phyloP scores from a whole-genome alignment of 139 green algal species.

The Picochlorum sp. region DNA sequence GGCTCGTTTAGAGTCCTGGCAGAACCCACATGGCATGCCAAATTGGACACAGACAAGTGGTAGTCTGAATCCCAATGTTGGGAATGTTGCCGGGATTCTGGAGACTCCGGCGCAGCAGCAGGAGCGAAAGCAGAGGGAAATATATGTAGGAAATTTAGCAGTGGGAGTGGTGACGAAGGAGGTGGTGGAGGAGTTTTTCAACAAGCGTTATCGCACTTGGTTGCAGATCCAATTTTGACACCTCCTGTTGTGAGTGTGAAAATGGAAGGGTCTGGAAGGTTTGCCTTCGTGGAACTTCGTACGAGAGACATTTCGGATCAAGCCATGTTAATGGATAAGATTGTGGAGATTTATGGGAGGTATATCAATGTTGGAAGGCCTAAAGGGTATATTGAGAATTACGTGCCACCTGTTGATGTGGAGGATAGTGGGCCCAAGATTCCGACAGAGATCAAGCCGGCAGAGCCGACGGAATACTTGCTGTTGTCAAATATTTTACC shows the following conservation, averaged over 20 bases:
- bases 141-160: conserved; percentile 84
- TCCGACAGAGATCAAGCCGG: not conserved
- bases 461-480: not conserved
- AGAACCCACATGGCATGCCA: too few species aligned
- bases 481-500: conserved; percentile 40
- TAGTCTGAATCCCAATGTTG: too few species aligned
- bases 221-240: conserved; percentile 52
- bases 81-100: too few species aligned
- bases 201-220: conserved; percentile 44
- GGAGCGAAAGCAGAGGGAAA: conserved; percentile 54
- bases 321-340: conserved; percentile 77
- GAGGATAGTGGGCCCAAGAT: not conserved
- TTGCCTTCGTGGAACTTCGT: conserved; percentile 83
- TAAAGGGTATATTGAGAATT: conserved; percentile 73
- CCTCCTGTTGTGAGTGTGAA: conserved; percentile 57
- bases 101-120: conserved; percentile 33
- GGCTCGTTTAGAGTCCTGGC: too few species aligned
- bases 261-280: conserved; percentile 54
- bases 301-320: conserved; percentile 64
- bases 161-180: conserved; percentile 59
- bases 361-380: conserved; percentile 80
- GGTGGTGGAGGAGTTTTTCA: conserved; percentile 82
- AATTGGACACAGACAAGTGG: too few species aligned
- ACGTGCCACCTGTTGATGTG: conserved; percentile 9
- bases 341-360: conserved; percentile 69